Evolutionary conservation across 208 protist species (phyloP).

Genomic region (Trypanosoma platydactyli): DNA sequence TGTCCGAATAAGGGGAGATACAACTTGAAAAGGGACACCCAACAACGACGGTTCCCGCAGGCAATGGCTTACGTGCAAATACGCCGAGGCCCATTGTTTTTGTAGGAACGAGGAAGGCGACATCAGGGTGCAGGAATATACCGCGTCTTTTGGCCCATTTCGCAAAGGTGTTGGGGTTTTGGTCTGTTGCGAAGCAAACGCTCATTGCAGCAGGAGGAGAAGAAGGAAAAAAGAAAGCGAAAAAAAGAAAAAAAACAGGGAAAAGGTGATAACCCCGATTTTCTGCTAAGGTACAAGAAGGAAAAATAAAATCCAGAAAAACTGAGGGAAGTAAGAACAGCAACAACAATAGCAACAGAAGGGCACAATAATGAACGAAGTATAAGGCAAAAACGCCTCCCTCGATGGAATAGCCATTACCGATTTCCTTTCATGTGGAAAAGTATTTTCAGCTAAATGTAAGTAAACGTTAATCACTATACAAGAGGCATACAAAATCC

Average conservation of each 20-base stretch:
- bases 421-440: too few relatives aligned
- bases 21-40: conserved; percentile 59
- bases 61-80: conserved; percentile 57
- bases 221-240: conserved; percentile 4
- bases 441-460: too few relatives aligned
- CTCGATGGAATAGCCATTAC: too few relatives aligned
- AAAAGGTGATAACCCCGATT: not conserved
- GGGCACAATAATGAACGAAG: too few relatives aligned
- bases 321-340: not conserved
- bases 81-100: conserved; percentile 85
- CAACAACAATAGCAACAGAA: conserved; percentile 7
- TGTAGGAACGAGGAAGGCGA: conserved; percentile 83
- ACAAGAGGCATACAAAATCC: too few relatives aligned
- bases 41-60: conserved; percentile 65
- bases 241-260: conserved; percentile 1
- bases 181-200: conserved; percentile 51
- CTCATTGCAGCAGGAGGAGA: conserved; percentile 14
- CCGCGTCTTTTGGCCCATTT: conserved; percentile 72
- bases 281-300: not conserved
- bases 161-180: conserved; percentile 51
- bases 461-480: too few relatives aligned
- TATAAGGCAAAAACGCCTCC: too few relatives aligned
- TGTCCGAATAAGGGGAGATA: conserved; percentile 73
- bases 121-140: conserved; percentile 83
- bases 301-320: conserved; percentile 12